phyloP scores from a whole-genome alignment of 2,329 filamentous ascomycete species.

The Didymosphaeria variabile region DNA sequence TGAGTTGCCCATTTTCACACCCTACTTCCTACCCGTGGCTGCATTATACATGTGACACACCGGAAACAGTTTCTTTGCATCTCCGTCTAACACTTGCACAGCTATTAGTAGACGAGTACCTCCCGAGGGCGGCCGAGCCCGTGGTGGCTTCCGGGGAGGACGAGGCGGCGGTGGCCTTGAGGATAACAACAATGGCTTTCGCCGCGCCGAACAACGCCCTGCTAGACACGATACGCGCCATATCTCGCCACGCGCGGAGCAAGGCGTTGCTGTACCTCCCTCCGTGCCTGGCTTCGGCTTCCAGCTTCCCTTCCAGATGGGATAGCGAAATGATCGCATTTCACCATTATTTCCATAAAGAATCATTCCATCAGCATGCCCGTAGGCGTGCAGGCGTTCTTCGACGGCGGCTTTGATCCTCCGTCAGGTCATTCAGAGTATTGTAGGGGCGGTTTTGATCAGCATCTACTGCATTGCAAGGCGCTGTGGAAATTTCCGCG shows the following conservation, averaged over 20 bases:
- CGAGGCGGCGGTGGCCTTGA: slow-evolving; percentile 26
- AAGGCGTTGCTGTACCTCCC: slow-evolving; percentile 61
- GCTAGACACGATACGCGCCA: slow-evolving; percentile 42
- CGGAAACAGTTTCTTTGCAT: neutral
- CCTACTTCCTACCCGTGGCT: neutral
- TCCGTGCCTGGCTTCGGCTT: slow-evolving; percentile 66
- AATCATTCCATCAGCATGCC: neutral
- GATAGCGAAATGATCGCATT: neutral
- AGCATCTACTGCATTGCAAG: slow-evolving; percentile 24
- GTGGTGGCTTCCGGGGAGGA: slow-evolving; percentile 24
- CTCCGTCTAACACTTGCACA: slow-evolving; percentile 27
- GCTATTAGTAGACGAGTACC: slow-evolving; percentile 49
- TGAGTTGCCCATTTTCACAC: slow-evolving; percentile 30
- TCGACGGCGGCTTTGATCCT: neutral
- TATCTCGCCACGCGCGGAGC: slow-evolving; percentile 44
- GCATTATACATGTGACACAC: neutral
- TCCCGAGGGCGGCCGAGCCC: slow-evolving; percentile 38
- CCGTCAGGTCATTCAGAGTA: neutral
- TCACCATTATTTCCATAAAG: neutral
- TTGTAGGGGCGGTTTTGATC: neutral
- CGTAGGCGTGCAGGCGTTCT: neutral
- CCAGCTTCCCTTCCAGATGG: slow-evolving; percentile 35
- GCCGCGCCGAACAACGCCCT: slow-evolving; percentile 37
- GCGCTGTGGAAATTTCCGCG: slow-evolving; percentile 18
- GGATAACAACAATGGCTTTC: slow-evolving; percentile 31